Percentiles rank a stretch among this genome's conserved stretches.
Conservation (phyloP, 225 moss, liverwort and hornwort species). For the Straminergon stramineum region DNA sequence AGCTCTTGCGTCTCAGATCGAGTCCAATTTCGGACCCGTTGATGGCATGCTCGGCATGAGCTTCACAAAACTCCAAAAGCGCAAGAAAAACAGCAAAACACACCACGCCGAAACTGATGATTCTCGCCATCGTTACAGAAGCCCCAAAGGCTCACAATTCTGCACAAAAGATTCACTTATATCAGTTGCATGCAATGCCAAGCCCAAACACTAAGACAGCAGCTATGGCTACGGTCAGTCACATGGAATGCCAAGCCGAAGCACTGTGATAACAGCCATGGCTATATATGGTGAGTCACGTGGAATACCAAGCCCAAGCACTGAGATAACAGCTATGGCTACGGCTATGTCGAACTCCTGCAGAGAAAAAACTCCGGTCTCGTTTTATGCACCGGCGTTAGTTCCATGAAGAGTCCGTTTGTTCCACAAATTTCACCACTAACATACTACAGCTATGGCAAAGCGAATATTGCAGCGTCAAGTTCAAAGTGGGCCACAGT, state of each 20-base stretch:
- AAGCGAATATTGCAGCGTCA: neutral
- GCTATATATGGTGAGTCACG: neutral
- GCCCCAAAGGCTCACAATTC: neutral
- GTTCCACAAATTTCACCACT: neutral
- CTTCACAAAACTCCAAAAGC: neutral
- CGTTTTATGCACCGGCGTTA: neutral
- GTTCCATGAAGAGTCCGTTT: neutral
- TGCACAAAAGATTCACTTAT: neutral
- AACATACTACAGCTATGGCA: neutral
- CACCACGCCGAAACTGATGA: neutral
- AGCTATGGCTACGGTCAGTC: neutral
- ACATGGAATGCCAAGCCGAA: neutral
- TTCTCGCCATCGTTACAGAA: neutral
- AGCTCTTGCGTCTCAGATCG: constrained; percentile 10
- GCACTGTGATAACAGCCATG: neutral
- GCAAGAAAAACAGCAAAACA: neutral
- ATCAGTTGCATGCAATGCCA: neutral
- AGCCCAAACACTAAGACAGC: neutral
- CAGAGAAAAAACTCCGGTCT: neutral
- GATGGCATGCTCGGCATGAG: constrained; percentile 14
- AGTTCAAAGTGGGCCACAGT: neutral
- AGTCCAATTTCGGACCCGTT: neutral
- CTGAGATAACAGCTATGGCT: neutral
- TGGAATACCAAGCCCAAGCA: neutral
- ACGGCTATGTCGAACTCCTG: neutral